phyloP scores from a whole-genome alignment of 306 rosid genomes.

The Malus fusca region DNA sequence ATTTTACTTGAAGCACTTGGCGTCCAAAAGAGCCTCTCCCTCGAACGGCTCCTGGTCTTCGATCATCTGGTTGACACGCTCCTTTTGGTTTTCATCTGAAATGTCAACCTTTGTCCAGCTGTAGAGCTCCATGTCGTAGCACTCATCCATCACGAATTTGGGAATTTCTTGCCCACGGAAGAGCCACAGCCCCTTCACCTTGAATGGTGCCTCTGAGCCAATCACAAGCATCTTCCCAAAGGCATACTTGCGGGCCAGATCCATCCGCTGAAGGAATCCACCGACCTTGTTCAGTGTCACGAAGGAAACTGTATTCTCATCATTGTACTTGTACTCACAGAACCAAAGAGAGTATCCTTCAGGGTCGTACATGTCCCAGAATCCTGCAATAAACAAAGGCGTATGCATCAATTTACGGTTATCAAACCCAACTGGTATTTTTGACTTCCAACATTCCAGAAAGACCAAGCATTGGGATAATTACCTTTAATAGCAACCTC shows the following conservation, averaged over 20 bases:
- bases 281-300: conserved; percentile 81
- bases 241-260: conserved; percentile 79
- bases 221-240: conserved; percentile 89
- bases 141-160: conserved; percentile 61
- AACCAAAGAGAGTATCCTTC: conserved; percentile 94
- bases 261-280: conserved; percentile 89
- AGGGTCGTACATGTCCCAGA: conserved; percentile 94
- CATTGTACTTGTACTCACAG: conserved; percentile 84
- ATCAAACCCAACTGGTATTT: background rate
- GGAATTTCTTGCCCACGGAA: conserved; percentile 85
- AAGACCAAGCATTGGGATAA: background rate
- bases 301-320: conserved; percentile 73
- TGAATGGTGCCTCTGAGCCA: conserved; percentile 63
- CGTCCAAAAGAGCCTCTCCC: conserved; percentile 72
- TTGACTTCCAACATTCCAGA: background rate
- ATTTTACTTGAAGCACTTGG: conserved; percentile 73
- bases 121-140: conserved; percentile 89
- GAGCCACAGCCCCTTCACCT: conserved; percentile 93
- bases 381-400: conserved; percentile 38
- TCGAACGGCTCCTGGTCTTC: conserved; percentile 82
- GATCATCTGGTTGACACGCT: conserved; percentile 71
- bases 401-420: background rate
- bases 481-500: conserved; percentile 93
- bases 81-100: conserved; percentile 66
- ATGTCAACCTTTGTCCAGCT: conserved; percentile 80